phyloP scores from a whole-genome alignment of 129 eudicot species.

The Gnaphalium uliginosum region DNA sequence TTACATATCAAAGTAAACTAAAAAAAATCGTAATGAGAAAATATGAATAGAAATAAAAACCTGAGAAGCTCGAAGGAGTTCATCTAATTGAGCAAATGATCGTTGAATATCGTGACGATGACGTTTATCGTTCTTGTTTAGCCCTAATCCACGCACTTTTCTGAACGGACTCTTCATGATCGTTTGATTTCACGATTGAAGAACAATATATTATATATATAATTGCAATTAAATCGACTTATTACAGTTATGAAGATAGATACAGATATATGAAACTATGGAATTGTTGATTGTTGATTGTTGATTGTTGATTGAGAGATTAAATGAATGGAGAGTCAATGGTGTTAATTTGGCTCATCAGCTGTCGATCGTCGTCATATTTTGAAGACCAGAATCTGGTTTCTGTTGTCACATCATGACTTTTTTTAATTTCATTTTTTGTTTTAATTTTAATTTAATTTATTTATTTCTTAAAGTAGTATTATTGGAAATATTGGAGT shows the following conservation, averaged over 20 bases:
- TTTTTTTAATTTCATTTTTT: neutral
- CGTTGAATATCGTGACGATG: constrained; percentile 40
- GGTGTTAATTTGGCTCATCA: neutral
- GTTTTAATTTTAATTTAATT: too few species aligned
- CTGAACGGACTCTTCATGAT: constrained; percentile 60
- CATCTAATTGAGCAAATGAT: constrained; percentile 52
- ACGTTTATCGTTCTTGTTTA: constrained; percentile 40
- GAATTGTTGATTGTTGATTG: too few species aligned
- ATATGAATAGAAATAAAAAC: constrained; percentile 24
- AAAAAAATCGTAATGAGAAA: neutral
- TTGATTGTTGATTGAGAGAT: constrained; percentile 9
- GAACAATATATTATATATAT: neutral
- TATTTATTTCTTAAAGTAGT: too few species aligned
- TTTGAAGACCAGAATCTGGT: constrained; percentile 3
- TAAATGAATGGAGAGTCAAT: constrained; percentile 17
- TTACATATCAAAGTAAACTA: too few species aligned
- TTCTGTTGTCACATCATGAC: constrained; percentile 14
- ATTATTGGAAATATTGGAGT: too few species aligned
- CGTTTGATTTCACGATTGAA: constrained; percentile 12
- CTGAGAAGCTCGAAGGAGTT: constrained; percentile 73
- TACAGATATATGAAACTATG: neutral
- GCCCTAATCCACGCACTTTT: constrained; percentile 49
- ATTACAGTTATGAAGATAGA: neutral
- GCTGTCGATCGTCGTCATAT: neutral
- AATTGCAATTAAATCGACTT: neutral